Evolutionary conservation across 1,284 basidiomycete species (phyloP), one percentile per base, ranked within the genome.

Genomic region (Tetrapyrgos nigripes): DNA sequence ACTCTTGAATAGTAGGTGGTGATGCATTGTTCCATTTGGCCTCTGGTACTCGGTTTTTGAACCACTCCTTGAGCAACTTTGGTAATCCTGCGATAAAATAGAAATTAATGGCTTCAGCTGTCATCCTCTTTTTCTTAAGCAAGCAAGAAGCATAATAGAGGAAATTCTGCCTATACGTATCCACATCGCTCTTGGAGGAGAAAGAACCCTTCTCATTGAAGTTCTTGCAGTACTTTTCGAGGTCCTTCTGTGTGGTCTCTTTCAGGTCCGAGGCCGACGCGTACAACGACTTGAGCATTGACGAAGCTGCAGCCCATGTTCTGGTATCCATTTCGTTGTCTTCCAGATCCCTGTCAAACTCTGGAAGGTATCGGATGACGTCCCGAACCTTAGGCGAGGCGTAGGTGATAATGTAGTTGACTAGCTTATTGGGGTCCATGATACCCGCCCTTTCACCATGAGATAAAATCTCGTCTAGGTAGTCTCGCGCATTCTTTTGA

Each of bases 241-340:
- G 29, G 23, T 56, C 47, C 5, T 56, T 47, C 24, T 33, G 19
- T 3, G 54, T 56, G n/a, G n/a, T n/a, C n/a, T n/a, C n/a, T n/a
- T n/a, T n/a, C n/a, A n/a, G n/a, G 5, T 33, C 13, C 14, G 35
- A 19, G 14, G 40, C 40, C 11, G 28, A 14, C 9, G 6, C 14
- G 3, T 4, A 13, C 13, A 53, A 37, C 27, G 14, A n/a, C 4
- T 50, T 45, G 24, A n/a, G 43, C n/a, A 45, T 45, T 23, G 24
- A 45, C 43, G n/a, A 23, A 45, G 43, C 9, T 45, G 43, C 35
- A 37, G 35, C 35, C 35, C 24, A 19, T 45, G 44, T 19, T 23
- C 44, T 45, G n/a, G 8, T 9, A 45, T 10, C 10, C 23, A 26
- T 11, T 23, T 13, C 29, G 6, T 11, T 13, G 29, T 23, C 13